A percentile compares a stretch with the other conserved stretches of the same genome.
Evolutionary conservation across 495 filamentous ascomycete species (phyloP).

Genomic region (Lichenothelia convexa): DNA sequence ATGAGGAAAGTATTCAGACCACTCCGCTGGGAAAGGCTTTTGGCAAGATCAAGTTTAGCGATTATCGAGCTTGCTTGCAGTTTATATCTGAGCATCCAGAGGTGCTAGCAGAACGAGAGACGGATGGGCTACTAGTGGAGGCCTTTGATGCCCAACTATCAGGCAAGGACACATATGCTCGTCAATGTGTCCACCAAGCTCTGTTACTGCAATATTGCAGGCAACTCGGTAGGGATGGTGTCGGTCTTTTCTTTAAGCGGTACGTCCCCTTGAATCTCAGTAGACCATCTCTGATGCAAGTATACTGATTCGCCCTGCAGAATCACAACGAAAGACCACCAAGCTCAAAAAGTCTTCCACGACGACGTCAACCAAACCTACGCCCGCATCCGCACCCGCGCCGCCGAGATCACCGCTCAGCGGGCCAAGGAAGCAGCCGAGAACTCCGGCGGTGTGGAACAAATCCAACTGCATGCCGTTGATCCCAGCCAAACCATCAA

Average conservation of each 20-base stretch:
- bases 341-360: conserved; percentile 77
- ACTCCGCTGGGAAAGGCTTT: conserved; percentile 63
- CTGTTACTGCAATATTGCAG: conserved; percentile 89
- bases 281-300: too few relatives aligned
- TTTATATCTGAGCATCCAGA: conserved; percentile 60
- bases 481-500: conserved; percentile 86
- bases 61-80: conserved; percentile 51
- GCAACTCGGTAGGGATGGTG: conserved; percentile 70
- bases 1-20: conserved; percentile 56
- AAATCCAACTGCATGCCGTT: conserved; percentile 92
- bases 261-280: too few relatives aligned
- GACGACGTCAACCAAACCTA: conserved; percentile 88
- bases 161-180: conserved; percentile 53
- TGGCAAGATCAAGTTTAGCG: conserved; percentile 52
- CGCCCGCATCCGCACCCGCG: conserved; percentile 54
- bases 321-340: conserved; percentile 78
- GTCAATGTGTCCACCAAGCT: conserved; percentile 86
- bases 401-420: conserved; percentile 56
- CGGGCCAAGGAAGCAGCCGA: conserved; percentile 45
- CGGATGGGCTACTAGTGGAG: conserved; percentile 75
- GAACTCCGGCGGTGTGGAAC: conserved; percentile 54
- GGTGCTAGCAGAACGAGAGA: conserved; percentile 72
- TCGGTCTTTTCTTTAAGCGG: conserved; percentile 86
- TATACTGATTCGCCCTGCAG: too few relatives aligned
- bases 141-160: conserved; percentile 75